Evolutionary conservation across 305 asterid genomes (phyloP), one percentile per base, ranked within the genome.

Genomic region (Lippia alba): DNA sequence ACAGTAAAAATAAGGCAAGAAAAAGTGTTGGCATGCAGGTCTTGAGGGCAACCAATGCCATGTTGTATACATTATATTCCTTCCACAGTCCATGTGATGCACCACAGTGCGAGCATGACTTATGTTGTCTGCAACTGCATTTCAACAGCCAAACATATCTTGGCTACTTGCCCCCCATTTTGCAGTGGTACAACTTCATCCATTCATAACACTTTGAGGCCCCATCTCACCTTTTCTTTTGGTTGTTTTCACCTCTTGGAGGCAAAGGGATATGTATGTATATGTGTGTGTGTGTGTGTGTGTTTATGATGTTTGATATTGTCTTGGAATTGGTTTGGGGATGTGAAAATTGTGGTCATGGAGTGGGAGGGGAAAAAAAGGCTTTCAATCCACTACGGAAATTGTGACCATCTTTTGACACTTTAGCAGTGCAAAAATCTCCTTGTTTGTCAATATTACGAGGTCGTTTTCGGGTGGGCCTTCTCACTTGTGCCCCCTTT

Each of bases 1-100:
- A 56, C 36, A 66, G 66, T 30, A 18, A 54, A 70, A 72, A 8
- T 36, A 8, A 8, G 41, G 6, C 55, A 66, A 33, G 69, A 67
- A 74, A 78, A 78, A 44, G 5, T 85, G 83, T 76, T 79, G 83
- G 90, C 78, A 69, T 82, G 90, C 78, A 69, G 79, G 81, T 81
- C 70, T 67, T 48, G 3, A 62, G 71, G 72, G 81, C 85, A 89
- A 76, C 75, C 72, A 78, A 36, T 65, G 82, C 78, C 83, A 80
- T 83, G 87, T 85, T n/a, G n/a, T n/a, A n/a, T n/a, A n/a, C n/a
- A n/a, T n/a, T 81, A 81, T 76, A 55, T 72, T 72, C 65, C 74
- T 51, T 69, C 30, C 83, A 30, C 81, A 81, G 69, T 77, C 81
- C 92, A 89, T 89, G 97, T 89, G 94, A 90, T 78, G 78, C 79